Evolutionary conservation across 1,284 basidiomycete species (phyloP), one percentile per base, ranked within the genome.

Genomic region (Xerocomus minutiporus): DNA sequence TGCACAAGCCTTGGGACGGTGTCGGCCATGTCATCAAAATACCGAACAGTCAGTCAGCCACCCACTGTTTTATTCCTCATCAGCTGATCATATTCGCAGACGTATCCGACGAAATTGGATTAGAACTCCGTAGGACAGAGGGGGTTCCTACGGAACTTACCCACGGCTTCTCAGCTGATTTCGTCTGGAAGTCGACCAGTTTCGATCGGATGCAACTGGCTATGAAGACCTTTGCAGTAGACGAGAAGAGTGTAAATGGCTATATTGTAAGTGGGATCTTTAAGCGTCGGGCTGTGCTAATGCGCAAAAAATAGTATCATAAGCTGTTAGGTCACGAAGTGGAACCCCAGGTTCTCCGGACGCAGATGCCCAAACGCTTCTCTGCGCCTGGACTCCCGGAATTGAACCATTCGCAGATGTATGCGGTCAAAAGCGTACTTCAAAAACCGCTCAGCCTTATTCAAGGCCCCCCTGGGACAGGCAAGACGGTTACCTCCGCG

Each of bases 401-500:
- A 70, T 86, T 99, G 62, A 99, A 99, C 66, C 95, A 98, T 68
- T 97, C 95, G 35, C 97, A 99, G 70, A 97, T 99, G 88, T 95
- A 91, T 69, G 97, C 97, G 1, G 97, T 99, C 67, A 99, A 98
- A 76, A 93, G 91, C 59, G 97, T 99, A 4, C 76, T 99, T 17
- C 95, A 99, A 71, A 98, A 97, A 71, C 97, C 96, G n/a, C 82
- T 99, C 53, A 94, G 91, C 66, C 79, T 99, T 53, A 99, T 99
- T 62, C 94, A 97, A 77, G 97, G 97, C 17, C 97, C 97, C 26
- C 97, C 97, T 12, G 97, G 97, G 39, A 99, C 97, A 0, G 97
- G 97, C 42, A 99, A 99, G 76, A 99, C 97, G 0, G 97, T 99
- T 53, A 99, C 97, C 0, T 98, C 95, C n/a, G 97, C 97, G 5